Percentiles rank a stretch among this genome's conserved stretches.
phyloP scores from a whole-genome alignment of 2,329 filamentous ascomycete species.

The Claviceps quebecensis region DNA sequence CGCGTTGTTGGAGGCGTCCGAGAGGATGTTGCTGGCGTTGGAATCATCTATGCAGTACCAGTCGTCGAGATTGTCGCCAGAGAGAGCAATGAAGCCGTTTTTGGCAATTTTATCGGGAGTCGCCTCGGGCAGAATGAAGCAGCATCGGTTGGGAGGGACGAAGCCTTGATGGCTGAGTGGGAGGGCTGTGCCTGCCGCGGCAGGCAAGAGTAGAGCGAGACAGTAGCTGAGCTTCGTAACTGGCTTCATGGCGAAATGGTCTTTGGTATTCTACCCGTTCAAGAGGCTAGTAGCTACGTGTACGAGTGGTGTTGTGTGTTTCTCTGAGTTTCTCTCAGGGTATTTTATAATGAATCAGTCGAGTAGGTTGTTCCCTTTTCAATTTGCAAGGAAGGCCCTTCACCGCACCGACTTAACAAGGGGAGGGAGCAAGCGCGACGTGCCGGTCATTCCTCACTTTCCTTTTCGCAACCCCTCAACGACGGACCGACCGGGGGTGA shows the following conservation, averaged over 20 bases:
- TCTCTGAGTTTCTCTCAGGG: too few species aligned
- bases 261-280: too few species aligned
- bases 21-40: slow-evolving; percentile 13
- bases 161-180: slow-evolving; percentile 4
- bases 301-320: too few species aligned
- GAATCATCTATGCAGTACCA: slow-evolving; percentile 19
- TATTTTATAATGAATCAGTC: too few species aligned
- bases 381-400: too few species aligned
- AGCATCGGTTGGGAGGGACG: slow-evolving; percentile 15
- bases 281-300: too few species aligned
- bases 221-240: slow-evolving; percentile 1
- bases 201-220: slow-evolving; percentile 10
- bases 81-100: slow-evolving; percentile 16
- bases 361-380: too few species aligned
- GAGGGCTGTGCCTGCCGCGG: slow-evolving; percentile 11
- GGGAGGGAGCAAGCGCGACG: too few species aligned
- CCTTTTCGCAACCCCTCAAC: too few species aligned
- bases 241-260: background rate
- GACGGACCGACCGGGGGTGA: too few species aligned
- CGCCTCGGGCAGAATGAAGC: slow-evolving; percentile 18
- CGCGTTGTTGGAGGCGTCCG: slow-evolving; percentile 17
- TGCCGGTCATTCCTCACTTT: too few species aligned
- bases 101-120: slow-evolving; percentile 12
- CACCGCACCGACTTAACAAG: too few species aligned
- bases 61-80: slow-evolving; percentile 11